Percentiles rank a stretch among this genome's conserved stretches.
phyloP scores from a whole-genome alignment of 257 asterid species.

The Capsicum pubescens region DNA sequence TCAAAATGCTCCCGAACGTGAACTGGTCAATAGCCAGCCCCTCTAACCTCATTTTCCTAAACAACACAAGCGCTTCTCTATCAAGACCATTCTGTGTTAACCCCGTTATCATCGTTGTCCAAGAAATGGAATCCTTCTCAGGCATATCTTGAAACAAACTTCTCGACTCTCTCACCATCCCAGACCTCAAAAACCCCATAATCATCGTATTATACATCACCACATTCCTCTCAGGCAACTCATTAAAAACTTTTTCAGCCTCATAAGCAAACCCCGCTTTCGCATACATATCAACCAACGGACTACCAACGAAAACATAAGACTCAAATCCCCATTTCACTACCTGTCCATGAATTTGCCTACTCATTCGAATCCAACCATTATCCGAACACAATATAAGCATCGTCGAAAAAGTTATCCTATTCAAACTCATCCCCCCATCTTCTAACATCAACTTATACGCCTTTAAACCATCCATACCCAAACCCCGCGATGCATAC shows the following conservation, averaged over 20 bases:
- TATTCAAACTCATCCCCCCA: constrained; percentile 60
- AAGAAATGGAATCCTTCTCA: constrained; percentile 81
- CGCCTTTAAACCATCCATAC: constrained; percentile 63
- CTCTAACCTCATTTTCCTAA: constrained; percentile 65
- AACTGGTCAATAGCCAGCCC: constrained; percentile 73
- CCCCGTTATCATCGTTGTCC: constrained; percentile 90
- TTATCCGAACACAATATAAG: constrained; percentile 61
- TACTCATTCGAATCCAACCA: constrained; percentile 71
- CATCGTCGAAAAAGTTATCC: constrained; percentile 74
- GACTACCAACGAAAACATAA: constrained; percentile 80
- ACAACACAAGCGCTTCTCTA: constrained; percentile 55
- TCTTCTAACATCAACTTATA: constrained; percentile 70
- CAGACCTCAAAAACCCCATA: constrained; percentile 47
- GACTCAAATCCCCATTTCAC: constrained; percentile 72
- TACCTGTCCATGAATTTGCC: constrained; percentile 76
- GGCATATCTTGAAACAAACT: constrained; percentile 60
- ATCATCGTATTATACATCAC: constrained; percentile 50
- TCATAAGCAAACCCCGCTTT: constrained; percentile 65
- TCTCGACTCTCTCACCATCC: constrained; percentile 46
- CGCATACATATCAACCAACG: constrained; percentile 85
- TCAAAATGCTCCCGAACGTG: constrained; percentile 82
- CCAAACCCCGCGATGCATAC: constrained; percentile 54
- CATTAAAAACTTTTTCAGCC: constrained; percentile 59
- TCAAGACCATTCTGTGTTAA: constrained; percentile 65
- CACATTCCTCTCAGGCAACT: constrained; percentile 49